Evolutionary conservation across 371 early-diverging fungal species (phyloP).

Genomic region (Mucor racemosus): DNA sequence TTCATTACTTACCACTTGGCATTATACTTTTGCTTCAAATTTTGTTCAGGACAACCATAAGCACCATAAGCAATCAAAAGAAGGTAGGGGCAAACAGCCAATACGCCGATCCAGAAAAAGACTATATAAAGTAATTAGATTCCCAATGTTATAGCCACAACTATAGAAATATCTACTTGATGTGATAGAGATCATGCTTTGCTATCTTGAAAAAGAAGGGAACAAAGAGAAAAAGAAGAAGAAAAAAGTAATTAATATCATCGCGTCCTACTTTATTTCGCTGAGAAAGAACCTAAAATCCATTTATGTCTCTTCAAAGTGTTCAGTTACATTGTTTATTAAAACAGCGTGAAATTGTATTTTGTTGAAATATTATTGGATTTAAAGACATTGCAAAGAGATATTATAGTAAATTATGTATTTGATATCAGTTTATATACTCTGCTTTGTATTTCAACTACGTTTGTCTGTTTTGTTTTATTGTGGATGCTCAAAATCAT

Average conservation of each 20-base stretch:
- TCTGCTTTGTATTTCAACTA: background rate
- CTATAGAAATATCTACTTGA: background rate
- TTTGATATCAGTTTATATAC: background rate
- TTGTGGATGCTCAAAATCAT: background rate
- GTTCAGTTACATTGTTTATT: background rate
- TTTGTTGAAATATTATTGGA: background rate
- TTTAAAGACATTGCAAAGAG: background rate
- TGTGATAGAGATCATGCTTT: slow-evolving; percentile 2
- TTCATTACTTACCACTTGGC: slow-evolving; percentile 56
- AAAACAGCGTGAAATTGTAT: background rate
- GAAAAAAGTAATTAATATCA: background rate
- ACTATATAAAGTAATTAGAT: slow-evolving; percentile 24
- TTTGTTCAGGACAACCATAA: slow-evolving; percentile 57
- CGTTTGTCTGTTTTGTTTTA: too few relatives aligned
- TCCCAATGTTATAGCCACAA: background rate
- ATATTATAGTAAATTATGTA: too few relatives aligned
- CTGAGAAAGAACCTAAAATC: slow-evolving; percentile 4
- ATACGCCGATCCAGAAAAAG: slow-evolving; percentile 52
- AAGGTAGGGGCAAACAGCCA: slow-evolving; percentile 53
- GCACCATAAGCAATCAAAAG: slow-evolving; percentile 52
- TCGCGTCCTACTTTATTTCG: slow-evolving; percentile 2
- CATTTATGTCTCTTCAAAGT: background rate
- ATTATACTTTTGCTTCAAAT: slow-evolving; percentile 62
- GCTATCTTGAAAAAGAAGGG: background rate
- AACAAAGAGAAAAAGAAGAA: background rate